A percentile compares a stretch with the other conserved stretches of the same genome.
phyloP scores from a whole-genome alignment of 116 monocot species.

The Zostera marina region DNA sequence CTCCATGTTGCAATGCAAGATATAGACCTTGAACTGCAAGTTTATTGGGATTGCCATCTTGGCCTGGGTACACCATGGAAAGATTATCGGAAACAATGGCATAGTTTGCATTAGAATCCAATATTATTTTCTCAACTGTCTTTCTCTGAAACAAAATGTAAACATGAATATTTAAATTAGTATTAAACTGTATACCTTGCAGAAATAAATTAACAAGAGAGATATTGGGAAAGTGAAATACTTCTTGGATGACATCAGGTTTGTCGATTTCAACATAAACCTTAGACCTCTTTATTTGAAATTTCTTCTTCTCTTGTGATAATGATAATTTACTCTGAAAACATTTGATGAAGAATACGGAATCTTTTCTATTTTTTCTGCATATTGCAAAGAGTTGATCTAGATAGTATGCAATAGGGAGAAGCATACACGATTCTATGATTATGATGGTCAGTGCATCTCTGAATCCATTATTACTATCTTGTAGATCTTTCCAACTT shows the following conservation, averaged over 20 bases:
- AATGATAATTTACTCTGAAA: slow-evolving; percentile 15
- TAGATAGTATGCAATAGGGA: slow-evolving; percentile 46
- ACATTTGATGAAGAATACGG: slow-evolving; percentile 23
- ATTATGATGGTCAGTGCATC: slow-evolving; percentile 44
- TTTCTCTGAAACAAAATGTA: slow-evolving; percentile 28
- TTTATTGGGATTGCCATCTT: slow-evolving; percentile 63
- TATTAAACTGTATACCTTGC: neutral
- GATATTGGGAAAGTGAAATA: slow-evolving; percentile 10
- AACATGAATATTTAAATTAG: neutral
- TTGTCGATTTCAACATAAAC: slow-evolving; percentile 43
- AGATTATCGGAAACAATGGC: slow-evolving; percentile 60
- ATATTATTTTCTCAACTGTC: slow-evolving; percentile 37
- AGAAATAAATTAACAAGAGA: neutral
- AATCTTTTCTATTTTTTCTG: slow-evolving; percentile 16
- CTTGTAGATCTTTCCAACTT: slow-evolving; percentile 50
- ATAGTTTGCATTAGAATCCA: slow-evolving; percentile 21
- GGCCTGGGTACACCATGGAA: slow-evolving; percentile 48
- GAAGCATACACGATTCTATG: slow-evolving; percentile 47
- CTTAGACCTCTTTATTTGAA: slow-evolving; percentile 15
- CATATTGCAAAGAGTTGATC: slow-evolving; percentile 32
- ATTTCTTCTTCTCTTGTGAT: slow-evolving; percentile 8
- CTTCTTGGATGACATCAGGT: slow-evolving; percentile 58
- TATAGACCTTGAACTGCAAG: slow-evolving; percentile 63
- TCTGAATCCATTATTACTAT: slow-evolving; percentile 52
- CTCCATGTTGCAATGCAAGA: slow-evolving; percentile 56